Base-by-base conservation (phyloP, 2,329 filamentous ascomycete species). In the Thermomyces lanuginosus region DNA sequence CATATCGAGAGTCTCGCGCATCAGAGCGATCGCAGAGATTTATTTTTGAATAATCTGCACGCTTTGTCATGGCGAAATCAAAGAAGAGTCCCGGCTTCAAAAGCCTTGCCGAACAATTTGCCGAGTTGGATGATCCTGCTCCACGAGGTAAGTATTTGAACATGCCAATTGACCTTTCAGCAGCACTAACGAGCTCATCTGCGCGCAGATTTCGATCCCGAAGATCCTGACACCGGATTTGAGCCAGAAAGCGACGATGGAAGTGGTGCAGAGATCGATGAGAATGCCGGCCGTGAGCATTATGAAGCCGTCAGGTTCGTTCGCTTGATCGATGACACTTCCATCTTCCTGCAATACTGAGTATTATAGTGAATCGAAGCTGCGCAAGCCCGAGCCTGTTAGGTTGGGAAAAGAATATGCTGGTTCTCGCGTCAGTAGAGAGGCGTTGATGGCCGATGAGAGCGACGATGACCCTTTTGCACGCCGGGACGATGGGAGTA, bases 381-480 rank as follows among this genome's bases (percentile, higher is more conserved):
- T 93, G 39, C 72, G 82, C 37, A 75, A 80, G 45, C 72, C 72
- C 31, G 72, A 81, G 17, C 64, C 66, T 13, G 55, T 75, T 10
- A 56, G 69, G 0, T 61, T 93, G 1, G 86, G 83, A 1, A 73
- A 76, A 8, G 69, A 81, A 45, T 95, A 95, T 52, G 65, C 72
- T 35, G 84, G 86, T 7, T 66, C 77, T 10, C 69, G 69, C 24
- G 68, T 93, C 18, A 82, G 73, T 38, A 69, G 84, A 30, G 60
- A 72, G 22, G 71, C 68, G 8, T 56, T 82, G 9, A 63, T 73
- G 2, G 59, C 63, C 58, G 66, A 9, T 7, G 21, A 64, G 1
- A 61, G 61, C 7, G 63, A 64, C 9, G 56, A 63, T 1, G 61
- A 64, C 20, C 47, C 53, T 6, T 56, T 56, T 32, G 46, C 43